These are phyloP conservation scores for Endotrypanum monterogeii DNA, from an alignment of 208 protist species.

Conservation along the genomic window DNA sequence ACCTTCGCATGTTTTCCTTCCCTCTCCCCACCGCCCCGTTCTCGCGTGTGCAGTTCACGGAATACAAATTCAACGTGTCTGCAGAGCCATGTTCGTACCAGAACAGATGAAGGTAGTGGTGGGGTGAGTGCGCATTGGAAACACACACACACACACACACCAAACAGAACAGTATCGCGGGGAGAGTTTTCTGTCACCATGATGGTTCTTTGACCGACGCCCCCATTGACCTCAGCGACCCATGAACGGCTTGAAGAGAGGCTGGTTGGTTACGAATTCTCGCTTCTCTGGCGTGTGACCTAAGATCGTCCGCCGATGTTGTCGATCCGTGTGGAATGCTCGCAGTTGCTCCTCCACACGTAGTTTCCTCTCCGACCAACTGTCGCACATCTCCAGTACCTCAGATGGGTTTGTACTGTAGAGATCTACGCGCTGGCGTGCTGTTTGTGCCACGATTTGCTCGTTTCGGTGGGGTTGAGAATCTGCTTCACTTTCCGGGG, in stretches of 20 bases:
- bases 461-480: not conserved
- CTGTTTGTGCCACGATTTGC: not conserved
- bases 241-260: constrained; percentile 32
- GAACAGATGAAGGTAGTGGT: too few species aligned
- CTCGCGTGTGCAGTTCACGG: too few species aligned
- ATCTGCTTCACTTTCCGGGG: not conserved
- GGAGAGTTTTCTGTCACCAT: not conserved
- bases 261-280: constrained; percentile 22
- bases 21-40: too few species aligned
- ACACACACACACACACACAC: not conserved
- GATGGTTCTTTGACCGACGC: not conserved
- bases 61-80: too few species aligned
- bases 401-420: constrained; percentile 1
- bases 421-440: constrained; percentile 17
- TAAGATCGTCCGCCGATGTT: constrained; percentile 23
- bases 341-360: constrained; percentile 39
- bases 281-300: constrained; percentile 15
- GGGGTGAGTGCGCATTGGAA: not conserved
- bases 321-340: constrained; percentile 20
- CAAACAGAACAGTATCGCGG: not conserved
- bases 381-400: not conserved
- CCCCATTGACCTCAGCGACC: constrained; percentile 16
- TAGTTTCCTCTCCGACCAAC: not conserved
- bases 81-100: too few species aligned
- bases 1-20: too few species aligned